A percentile compares a stretch with the other conserved stretches of the same genome.
Evolutionary conservation across 495 filamentous ascomycete genomes (phyloP).

Genomic region (Xylaria palmicola): DNA sequence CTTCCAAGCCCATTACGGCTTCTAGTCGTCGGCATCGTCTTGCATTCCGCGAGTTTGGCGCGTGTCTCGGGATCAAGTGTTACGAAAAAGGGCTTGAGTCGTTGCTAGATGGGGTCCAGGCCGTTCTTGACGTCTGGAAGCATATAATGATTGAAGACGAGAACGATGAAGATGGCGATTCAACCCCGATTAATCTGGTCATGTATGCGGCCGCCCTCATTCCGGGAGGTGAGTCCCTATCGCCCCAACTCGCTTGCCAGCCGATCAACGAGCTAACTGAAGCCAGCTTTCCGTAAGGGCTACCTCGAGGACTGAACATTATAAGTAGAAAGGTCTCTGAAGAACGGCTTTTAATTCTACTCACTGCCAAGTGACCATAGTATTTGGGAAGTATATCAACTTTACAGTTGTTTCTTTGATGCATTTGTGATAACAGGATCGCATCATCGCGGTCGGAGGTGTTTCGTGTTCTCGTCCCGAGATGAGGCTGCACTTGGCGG

Average conservation of each 20-base stretch:
- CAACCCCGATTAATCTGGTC: constrained; percentile 59
- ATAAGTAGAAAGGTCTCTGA: too few relatives aligned
- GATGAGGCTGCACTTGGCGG: too few relatives aligned
- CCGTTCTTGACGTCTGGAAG: constrained; percentile 56
- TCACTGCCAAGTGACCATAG: too few relatives aligned
- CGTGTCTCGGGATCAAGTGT: constrained; percentile 56
- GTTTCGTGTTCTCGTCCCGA: too few relatives aligned
- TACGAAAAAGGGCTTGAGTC: constrained; percentile 46
- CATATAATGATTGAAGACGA: constrained; percentile 41
- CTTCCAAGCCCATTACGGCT: constrained; percentile 36
- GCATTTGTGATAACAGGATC: too few relatives aligned
- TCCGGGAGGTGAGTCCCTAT: constrained; percentile 55
- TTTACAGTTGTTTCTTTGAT: too few relatives aligned
- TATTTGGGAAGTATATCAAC: too few relatives aligned
- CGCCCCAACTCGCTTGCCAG: neutral
- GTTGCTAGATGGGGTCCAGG: constrained; percentile 40
- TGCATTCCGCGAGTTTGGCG: constrained; percentile 66
- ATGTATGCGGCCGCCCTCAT: constrained; percentile 67
- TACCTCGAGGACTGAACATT: neutral
- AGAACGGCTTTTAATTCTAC: too few relatives aligned
- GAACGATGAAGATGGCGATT: constrained; percentile 37
- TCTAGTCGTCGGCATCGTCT: constrained; percentile 34
- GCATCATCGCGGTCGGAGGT: too few relatives aligned
- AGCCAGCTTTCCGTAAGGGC: neutral
- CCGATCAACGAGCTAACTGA: neutral